Conservation (phyloP, 2,329 filamentous ascomycete species). For the Massarina eburnea region DNA sequence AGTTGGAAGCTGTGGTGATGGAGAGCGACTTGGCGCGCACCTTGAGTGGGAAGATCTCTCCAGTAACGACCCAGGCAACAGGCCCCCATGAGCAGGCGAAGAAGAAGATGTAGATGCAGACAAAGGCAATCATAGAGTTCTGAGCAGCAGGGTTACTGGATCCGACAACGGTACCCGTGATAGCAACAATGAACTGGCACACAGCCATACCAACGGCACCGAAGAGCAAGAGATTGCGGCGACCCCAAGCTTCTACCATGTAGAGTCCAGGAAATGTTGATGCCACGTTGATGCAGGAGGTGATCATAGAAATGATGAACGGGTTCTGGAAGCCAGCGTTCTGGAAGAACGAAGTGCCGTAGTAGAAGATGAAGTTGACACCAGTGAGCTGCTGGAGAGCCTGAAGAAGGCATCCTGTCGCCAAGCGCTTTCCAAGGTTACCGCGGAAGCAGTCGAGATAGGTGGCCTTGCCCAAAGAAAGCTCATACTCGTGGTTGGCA, state of each 20-base stretch:
- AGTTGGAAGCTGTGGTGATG: conserved; percentile 60
- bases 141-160: conserved; percentile 42
- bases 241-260: conserved; percentile 78
- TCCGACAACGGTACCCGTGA: conserved; percentile 43
- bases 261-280: conserved; percentile 74
- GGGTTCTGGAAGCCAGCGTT: conserved; percentile 49
- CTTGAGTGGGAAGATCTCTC: conserved; percentile 49
- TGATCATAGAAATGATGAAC: conserved; percentile 72
- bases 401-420: conserved; percentile 74
- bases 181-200: conserved; percentile 47
- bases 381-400: conserved; percentile 74
- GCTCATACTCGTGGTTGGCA: conserved; percentile 75
- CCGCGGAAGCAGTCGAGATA: conserved; percentile 51
- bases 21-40: conserved; percentile 51
- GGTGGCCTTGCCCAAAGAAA: conserved; percentile 56
- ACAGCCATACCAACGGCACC: conserved; percentile 72
- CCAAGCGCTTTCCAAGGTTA: conserved; percentile 60
- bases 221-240: conserved; percentile 71
- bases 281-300: conserved; percentile 74
- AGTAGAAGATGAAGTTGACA: conserved; percentile 50
- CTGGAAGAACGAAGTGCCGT: conserved; percentile 45
- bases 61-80: conserved; percentile 64
- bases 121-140: conserved; percentile 44
- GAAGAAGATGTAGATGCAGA: conserved; percentile 76
- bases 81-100: conserved; percentile 80